phyloP scores from a whole-genome alignment of 805 yeast genomes.

The Ogataea pilisensis region DNA sequence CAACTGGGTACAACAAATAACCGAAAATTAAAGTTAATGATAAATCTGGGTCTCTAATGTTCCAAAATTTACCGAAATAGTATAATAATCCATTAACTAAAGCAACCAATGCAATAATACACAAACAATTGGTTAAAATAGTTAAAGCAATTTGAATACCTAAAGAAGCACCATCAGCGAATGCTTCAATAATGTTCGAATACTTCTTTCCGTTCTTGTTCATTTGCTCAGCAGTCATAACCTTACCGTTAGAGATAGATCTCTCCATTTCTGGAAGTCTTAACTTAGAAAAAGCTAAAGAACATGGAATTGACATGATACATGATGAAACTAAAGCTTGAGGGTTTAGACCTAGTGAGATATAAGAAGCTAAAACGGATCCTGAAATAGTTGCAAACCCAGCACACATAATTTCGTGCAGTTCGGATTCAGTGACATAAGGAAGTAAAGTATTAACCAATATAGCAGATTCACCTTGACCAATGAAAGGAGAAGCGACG shows the following conservation, averaged over 20 bases:
- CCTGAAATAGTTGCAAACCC: slow-evolving; percentile 66
- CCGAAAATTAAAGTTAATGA: slow-evolving; percentile 54
- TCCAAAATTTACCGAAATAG: slow-evolving; percentile 64
- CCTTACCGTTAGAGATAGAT: slow-evolving; percentile 46
- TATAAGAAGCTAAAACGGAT: slow-evolving; percentile 57
- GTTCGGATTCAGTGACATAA: slow-evolving; percentile 54
- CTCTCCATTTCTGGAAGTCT: slow-evolving; percentile 57
- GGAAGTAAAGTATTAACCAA: slow-evolving; percentile 57
- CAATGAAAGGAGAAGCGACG: slow-evolving; percentile 64
- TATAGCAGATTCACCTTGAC: slow-evolving; percentile 63
- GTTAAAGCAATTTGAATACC: slow-evolving; percentile 55
- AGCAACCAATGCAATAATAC: slow-evolving; percentile 58
- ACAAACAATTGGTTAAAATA: slow-evolving; percentile 53
- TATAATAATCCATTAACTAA: slow-evolving; percentile 51
- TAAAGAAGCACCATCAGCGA: slow-evolving; percentile 45
- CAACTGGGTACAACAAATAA: slow-evolving; percentile 55
- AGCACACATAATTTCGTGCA: slow-evolving; percentile 58
- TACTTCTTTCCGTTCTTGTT: slow-evolving; percentile 34
- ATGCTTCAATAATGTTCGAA: slow-evolving; percentile 43
- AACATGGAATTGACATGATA: slow-evolving; percentile 66
- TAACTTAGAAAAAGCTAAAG: slow-evolving; percentile 55
- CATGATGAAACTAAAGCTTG: slow-evolving; percentile 63
- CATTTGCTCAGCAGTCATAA: slow-evolving; percentile 44
- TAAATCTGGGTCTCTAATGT: slow-evolving; percentile 38
- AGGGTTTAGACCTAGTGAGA: slow-evolving; percentile 58